Evolutionary conservation across 2,329 filamentous ascomycete genomes (phyloP).

Genomic region (Cercospora berteroae): DNA sequence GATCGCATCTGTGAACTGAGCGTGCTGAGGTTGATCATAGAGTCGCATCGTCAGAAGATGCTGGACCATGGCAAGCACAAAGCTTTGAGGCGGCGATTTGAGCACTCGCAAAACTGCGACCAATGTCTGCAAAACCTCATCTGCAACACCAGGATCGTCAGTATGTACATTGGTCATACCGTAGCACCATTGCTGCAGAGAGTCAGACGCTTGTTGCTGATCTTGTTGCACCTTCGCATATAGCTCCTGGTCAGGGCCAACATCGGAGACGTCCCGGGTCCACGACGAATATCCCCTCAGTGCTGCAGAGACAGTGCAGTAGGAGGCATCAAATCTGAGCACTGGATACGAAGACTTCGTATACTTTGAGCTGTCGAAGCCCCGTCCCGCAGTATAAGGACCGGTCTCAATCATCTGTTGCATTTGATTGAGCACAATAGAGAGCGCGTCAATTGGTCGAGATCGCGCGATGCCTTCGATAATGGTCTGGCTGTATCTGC

Average conservation of each 20-base stretch:
- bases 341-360: constrained; percentile 69
- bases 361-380: constrained; percentile 56
- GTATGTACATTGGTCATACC: constrained; percentile 68
- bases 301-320: constrained; percentile 82
- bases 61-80: constrained; percentile 86
- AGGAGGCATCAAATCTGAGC: constrained; percentile 81
- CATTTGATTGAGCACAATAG: constrained; percentile 79
- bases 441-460: constrained; percentile 79
- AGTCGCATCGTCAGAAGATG: constrained; percentile 84
- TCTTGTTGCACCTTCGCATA: constrained; percentile 57
- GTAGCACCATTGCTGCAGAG: constrained; percentile 64
- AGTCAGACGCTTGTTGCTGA: constrained; percentile 50
- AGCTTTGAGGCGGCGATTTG: constrained; percentile 40
- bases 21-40: constrained; percentile 67
- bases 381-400: constrained; percentile 68
- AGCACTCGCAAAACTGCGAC: constrained; percentile 34
- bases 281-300: constrained; percentile 87
- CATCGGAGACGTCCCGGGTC: constrained; percentile 48
- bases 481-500: constrained; percentile 81
- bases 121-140: constrained; percentile 33
- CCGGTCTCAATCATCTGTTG: constrained; percentile 67
- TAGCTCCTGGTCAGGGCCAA: constrained; percentile 47
- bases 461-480: constrained; percentile 83
- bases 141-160: constrained; percentile 49
- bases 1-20: constrained; percentile 79